Base-by-base conservation (phyloP, 768 basidiomycete genomes). In the Leccinum rimulosum region DNA sequence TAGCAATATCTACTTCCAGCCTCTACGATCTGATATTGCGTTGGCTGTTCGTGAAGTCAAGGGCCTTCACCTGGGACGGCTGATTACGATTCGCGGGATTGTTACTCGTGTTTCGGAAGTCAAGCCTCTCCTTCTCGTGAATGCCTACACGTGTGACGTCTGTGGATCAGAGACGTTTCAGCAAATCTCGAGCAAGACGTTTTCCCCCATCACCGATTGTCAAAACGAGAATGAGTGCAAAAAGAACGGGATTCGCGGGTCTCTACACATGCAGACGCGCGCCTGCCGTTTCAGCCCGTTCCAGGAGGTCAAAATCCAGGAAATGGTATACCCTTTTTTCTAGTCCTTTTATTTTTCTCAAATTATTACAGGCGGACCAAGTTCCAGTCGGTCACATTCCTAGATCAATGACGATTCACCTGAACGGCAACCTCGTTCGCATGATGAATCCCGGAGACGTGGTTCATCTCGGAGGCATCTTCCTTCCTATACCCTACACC, bases 311-410 rank as follows among this genome's bases (percentile, higher is more conserved):
- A 96, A 96, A 75, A 95, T 99, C 56, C 97, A 99, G 73, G 97
- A 99, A 74, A 96, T 99, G 95, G 95, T 91, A 58, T 80, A 47
- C 3, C 12, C 17, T 12, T 19, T 19, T 6, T 38, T 52, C 40
- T 35, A 0, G 17, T 47, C 6, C 6, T 50, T 17, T 27, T 15
- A n/a, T 30, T 60, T 19, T 50, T 52, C 60, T 68, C 36, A 68
- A 54, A 47, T 4, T 52, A 43, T 58, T 43, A 0, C 66, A 94
- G 94, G 91, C 96, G 27, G 96, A 98, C 69, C 97, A 99, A 87
- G 97, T 99, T 1, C 97, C 97, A 25, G 96, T 99, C 50, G 97
- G 97, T 4, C 97, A 99, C 72, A 99, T 99, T 58, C 97, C 97
- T 25, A 88, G 97, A 40, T 95, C 95, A 3, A 98, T 98, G 97